A percentile compares a stretch with the other conserved stretches of the same genome.
phyloP scores from a whole-genome alignment of 208 protist genomes.

The Leishmania turanica region DNA sequence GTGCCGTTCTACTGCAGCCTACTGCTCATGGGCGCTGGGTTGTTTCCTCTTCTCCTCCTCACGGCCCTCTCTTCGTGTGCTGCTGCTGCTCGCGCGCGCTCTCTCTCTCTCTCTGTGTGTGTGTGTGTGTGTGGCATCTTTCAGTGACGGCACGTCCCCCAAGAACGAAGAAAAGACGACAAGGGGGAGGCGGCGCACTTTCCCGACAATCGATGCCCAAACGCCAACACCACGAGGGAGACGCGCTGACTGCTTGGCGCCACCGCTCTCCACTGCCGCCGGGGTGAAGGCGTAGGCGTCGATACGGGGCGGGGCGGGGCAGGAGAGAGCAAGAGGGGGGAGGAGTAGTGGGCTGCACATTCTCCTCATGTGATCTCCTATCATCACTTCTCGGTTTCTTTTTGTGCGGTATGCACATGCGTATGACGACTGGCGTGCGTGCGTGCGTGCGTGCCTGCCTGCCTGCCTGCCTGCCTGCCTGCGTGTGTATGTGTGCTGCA shows the following conservation, averaged over 20 bases:
- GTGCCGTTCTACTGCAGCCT: neutral
- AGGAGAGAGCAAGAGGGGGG: neutral
- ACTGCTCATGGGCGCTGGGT: neutral
- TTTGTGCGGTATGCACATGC: neutral
- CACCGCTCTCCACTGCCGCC: neutral
- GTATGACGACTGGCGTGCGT: neutral
- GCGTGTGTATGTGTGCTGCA: neutral
- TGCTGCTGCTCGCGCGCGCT: neutral
- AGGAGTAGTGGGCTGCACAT: neutral
- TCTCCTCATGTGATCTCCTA: neutral
- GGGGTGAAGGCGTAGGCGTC: neutral
- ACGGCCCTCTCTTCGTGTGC: neutral
- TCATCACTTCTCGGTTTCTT: neutral
- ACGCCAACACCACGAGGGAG: neutral
- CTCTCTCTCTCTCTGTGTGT: too few species aligned
- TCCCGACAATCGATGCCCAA: neutral
- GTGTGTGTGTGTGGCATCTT: neutral
- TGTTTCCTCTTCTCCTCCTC: neutral
- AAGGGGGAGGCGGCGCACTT: too few species aligned
- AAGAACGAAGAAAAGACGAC: too few species aligned
- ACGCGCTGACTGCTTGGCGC: too few species aligned
- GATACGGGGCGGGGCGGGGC: neutral
- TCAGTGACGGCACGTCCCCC: neutral
- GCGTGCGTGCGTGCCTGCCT: neutral
- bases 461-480: neutral